A percentile compares a stretch with the other conserved stretches of the same genome.
These are phyloP conservation scores for Chloris gayana DNA, from an alignment of 176 grass and related monocot genomes.

Conservation along the genomic window DNA sequence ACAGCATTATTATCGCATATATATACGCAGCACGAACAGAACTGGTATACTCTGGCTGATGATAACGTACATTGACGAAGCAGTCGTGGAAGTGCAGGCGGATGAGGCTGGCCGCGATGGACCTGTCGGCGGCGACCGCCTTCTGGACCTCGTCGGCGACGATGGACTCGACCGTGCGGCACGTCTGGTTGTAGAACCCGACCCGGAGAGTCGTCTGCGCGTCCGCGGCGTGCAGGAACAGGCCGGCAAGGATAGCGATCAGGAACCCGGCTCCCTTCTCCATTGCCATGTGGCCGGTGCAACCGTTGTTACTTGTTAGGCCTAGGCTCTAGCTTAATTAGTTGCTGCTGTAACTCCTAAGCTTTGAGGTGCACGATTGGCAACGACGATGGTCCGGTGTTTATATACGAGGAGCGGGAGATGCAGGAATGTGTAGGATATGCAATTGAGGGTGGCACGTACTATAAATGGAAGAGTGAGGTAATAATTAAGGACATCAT, in stretches of 20 bases:
- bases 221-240: slow-evolving; percentile 28
- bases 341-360: neutral
- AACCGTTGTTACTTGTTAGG: too few species aligned
- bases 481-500: neutral
- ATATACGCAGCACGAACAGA: too few species aligned
- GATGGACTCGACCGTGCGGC: slow-evolving; percentile 40
- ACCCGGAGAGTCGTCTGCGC: slow-evolving; percentile 31
- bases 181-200: slow-evolving; percentile 39
- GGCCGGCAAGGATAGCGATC: neutral
- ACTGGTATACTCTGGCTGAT: neutral
- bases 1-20: too few species aligned
- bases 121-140: neutral
- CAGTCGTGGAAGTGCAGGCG: slow-evolving; percentile 89
- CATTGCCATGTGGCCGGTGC: slow-evolving; percentile 7
- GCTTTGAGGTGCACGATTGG: neutral
- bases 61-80: slow-evolving; percentile 66
- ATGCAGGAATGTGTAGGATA: neutral
- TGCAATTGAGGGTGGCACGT: slow-evolving; percentile 39
- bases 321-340: too few species aligned
- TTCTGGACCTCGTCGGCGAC: slow-evolving; percentile 41
- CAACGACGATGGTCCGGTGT: neutral
- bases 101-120: slow-evolving; percentile 51
- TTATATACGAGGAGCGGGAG: slow-evolving; percentile 12
- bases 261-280: neutral
- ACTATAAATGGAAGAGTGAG: neutral